These are phyloP conservation scores for Sphagnum fallax DNA, from an alignment of 228 moss, liverwort and hornwort genomes.

Conservation along the genomic window DNA sequence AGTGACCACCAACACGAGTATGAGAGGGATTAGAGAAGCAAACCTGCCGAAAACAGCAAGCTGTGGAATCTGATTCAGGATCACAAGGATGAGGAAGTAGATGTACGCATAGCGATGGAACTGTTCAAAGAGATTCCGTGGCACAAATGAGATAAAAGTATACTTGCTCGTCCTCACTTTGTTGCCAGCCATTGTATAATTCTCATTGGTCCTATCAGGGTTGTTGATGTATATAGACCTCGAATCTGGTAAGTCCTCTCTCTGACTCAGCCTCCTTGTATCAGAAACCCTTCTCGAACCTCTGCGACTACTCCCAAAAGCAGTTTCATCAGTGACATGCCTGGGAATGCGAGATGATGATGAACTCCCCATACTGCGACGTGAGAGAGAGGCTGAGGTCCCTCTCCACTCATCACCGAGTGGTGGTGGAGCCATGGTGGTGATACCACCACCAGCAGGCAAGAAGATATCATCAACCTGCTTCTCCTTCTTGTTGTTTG, in stretches of 20 bases:
- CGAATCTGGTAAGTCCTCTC: constrained; percentile 3
- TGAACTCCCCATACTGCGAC: constrained; percentile 13
- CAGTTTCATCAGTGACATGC: too few species aligned
- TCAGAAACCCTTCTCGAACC: constrained; percentile 20
- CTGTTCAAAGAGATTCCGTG: constrained; percentile 84
- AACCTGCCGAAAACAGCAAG: constrained; percentile 79
- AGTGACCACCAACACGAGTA: constrained; percentile 70
- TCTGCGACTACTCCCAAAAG: too few species aligned
- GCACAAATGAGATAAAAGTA: constrained; percentile 62
- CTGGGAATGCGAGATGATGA: constrained; percentile 16
- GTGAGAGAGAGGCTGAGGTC: constrained; percentile 1
- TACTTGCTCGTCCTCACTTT: constrained; percentile 83
- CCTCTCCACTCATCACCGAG: neutral
- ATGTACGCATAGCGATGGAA: constrained; percentile 85
- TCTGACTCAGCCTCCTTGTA: constrained; percentile 10
- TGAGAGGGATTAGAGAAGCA: constrained; percentile 82
- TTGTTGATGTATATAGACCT: constrained; percentile 74
- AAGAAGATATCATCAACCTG: constrained; percentile 5
- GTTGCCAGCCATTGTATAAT: constrained; percentile 49
- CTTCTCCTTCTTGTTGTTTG: constrained; percentile 1
- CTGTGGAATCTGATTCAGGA: constrained; percentile 89
- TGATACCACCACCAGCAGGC: neutral
- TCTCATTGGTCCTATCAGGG: constrained; percentile 41
- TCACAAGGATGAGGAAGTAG: constrained; percentile 77
- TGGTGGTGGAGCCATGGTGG: neutral